Percentiles rank a stretch among this genome's conserved stretches.
Evolutionary conservation across 176 grass and related monocot genomes (phyloP).

Genomic region (Pontederia crassipes): DNA sequence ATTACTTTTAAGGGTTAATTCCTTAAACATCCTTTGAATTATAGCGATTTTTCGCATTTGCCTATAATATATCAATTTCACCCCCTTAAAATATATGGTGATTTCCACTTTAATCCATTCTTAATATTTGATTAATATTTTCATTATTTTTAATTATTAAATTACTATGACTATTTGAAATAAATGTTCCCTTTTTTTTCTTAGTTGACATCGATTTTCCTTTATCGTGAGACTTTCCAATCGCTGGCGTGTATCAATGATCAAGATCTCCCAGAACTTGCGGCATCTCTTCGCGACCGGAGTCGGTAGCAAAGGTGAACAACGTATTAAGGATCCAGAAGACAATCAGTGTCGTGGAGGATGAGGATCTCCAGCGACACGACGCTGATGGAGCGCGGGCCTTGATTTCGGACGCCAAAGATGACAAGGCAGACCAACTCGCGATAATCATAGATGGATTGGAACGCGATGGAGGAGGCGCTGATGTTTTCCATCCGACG

Average conservation of each 20-base stretch:
- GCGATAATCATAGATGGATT: constrained; percentile 20
- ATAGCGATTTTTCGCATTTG: too few species aligned
- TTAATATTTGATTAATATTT: too few species aligned
- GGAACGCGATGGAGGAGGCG: not conserved
- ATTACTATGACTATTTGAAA: too few species aligned
- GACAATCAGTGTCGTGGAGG: constrained; percentile 38
- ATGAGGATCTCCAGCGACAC: constrained; percentile 49
- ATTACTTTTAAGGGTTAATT: too few species aligned
- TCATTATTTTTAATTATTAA: too few species aligned
- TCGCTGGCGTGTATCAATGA: constrained; percentile 23
- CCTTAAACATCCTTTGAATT: too few species aligned
- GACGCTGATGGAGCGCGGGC: constrained; percentile 2
- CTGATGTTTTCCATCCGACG: not conserved
- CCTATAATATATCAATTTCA: too few species aligned
- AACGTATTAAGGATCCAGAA: constrained; percentile 47
- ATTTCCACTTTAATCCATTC: too few species aligned
- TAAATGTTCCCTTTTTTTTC: too few species aligned
- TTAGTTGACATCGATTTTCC: too few species aligned
- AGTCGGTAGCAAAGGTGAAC: constrained; percentile 42
- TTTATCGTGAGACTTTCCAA: constrained; percentile 51
- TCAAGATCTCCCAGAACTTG: constrained; percentile 47
- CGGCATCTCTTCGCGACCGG: constrained; percentile 41
- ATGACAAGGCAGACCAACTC: constrained; percentile 41
- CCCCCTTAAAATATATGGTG: too few species aligned
- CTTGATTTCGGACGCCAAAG: constrained; percentile 42